Evolutionary conservation across 805 yeast genomes (phyloP).

Genomic region (Candida stauntonica): DNA sequence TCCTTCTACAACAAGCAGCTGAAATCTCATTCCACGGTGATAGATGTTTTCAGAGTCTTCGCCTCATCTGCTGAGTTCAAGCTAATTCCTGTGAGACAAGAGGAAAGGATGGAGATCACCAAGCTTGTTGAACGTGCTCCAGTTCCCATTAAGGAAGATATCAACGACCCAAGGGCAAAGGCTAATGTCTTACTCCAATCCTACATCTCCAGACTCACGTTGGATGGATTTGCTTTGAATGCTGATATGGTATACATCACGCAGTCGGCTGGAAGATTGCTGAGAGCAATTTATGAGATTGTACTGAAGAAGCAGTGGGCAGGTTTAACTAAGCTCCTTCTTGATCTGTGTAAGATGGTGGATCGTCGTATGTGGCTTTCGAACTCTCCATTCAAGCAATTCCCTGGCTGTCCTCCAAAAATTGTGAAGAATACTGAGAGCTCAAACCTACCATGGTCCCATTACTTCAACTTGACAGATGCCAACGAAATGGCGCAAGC

Average conservation of each 20-base stretch:
- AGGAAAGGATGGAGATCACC: slow-evolving; percentile 71
- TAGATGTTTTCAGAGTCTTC: slow-evolving; percentile 75
- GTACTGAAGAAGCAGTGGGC: slow-evolving; percentile 72
- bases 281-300: slow-evolving; percentile 82
- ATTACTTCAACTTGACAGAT: slow-evolving; percentile 60
- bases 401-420: slow-evolving; percentile 63
- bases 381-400: slow-evolving; percentile 83
- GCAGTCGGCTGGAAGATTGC: slow-evolving; percentile 86
- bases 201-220: slow-evolving; percentile 67
- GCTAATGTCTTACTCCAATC: slow-evolving; percentile 78
- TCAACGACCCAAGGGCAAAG: slow-evolving; percentile 72
- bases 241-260: slow-evolving; percentile 92
- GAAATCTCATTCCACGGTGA: slow-evolving; percentile 58
- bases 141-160: slow-evolving; percentile 72
- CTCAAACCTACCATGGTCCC: slow-evolving; percentile 77
- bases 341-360: slow-evolving; percentile 74
- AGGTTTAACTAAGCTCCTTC: slow-evolving; percentile 46
- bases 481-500: slow-evolving; percentile 83
- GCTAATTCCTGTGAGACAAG: slow-evolving; percentile 78
- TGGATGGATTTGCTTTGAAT: slow-evolving; percentile 87
- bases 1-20: slow-evolving; percentile 57
- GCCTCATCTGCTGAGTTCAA: slow-evolving; percentile 82
- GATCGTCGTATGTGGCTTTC: slow-evolving; percentile 82
- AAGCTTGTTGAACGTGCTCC: slow-evolving; percentile 74
- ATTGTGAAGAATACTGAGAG: slow-evolving; percentile 72